Conservation (phyloP, 176 grass and related monocot species). For the Carex littledalei region DNA sequence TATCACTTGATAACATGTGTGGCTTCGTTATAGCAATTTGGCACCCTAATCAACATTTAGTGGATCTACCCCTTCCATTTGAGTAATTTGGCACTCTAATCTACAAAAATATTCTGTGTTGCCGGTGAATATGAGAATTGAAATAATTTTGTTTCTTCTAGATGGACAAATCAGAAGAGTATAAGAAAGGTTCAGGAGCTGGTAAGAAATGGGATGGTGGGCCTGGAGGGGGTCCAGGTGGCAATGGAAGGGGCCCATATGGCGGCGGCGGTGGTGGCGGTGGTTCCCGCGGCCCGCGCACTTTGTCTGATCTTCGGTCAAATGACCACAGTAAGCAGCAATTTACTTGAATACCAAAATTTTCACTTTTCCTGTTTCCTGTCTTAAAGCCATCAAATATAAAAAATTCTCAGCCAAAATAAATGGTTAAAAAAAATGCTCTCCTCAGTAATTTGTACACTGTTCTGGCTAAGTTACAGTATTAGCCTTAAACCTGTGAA, state of each 20-base stretch:
- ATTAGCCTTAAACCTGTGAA: background rate
- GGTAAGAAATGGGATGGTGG: slow-evolving; percentile 98
- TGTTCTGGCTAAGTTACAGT: background rate
- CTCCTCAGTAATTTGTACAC: background rate
- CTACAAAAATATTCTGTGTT: background rate
- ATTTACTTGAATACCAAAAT: slow-evolving; percentile 8
- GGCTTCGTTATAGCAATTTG: background rate
- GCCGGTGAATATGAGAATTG: background rate
- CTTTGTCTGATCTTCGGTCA: slow-evolving; percentile 56
- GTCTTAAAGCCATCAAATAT: background rate
- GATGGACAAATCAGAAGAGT: slow-evolving; percentile 73
- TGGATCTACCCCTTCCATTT: background rate
- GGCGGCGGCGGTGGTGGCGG: slow-evolving; percentile 34
- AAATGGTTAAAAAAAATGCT: background rate
- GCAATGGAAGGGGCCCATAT: slow-evolving; percentile 61
- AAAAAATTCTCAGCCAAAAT: background rate
- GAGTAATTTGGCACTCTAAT: background rate
- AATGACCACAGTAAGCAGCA: slow-evolving; percentile 71
- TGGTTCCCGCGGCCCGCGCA: slow-evolving; percentile 54
- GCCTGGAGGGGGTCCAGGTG: slow-evolving; percentile 65
- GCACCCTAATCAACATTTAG: background rate
- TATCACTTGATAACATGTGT: background rate
- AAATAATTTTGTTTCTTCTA: slow-evolving; percentile 18
- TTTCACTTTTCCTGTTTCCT: background rate
- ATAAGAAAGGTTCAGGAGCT: slow-evolving; percentile 71